These are phyloP conservation scores for Strobilomyces dryophilus DNA, from an alignment of 768 basidiomycete genomes.

Conservation along the genomic window DNA sequence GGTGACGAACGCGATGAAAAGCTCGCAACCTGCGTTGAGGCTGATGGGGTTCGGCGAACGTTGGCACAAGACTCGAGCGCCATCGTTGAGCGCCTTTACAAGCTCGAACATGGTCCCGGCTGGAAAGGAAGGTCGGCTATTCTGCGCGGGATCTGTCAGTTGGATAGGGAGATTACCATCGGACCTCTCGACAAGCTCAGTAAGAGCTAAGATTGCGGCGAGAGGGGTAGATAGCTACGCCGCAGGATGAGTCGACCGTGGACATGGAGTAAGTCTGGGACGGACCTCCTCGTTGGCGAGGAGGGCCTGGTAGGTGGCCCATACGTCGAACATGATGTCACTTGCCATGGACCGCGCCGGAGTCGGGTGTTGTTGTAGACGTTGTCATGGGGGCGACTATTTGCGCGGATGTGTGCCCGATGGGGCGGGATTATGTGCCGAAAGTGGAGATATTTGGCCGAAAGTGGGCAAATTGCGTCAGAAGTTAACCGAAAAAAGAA, in stretches of 20 bases:
- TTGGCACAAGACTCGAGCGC: slow-evolving; percentile 57
- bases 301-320: slow-evolving; percentile 52
- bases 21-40: slow-evolving; percentile 83
- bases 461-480: slow-evolving; percentile 19
- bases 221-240: slow-evolving; percentile 72
- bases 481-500: slow-evolving; percentile 16
- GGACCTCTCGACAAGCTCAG: slow-evolving; percentile 76
- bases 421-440: slow-evolving; percentile 7
- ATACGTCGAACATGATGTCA: slow-evolving; percentile 41
- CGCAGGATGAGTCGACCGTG: background rate
- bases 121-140: slow-evolving; percentile 26
- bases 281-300: slow-evolving; percentile 65
- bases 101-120: slow-evolving; percentile 94
- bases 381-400: slow-evolving; percentile 8
- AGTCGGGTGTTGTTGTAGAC: slow-evolving; percentile 18
- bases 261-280: background rate
- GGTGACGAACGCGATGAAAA: slow-evolving; percentile 88
- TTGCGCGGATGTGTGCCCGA: slow-evolving; percentile 19
- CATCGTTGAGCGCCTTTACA: slow-evolving; percentile 75
- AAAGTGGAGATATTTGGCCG: slow-evolving; percentile 15
- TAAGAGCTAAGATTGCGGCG: slow-evolving; percentile 83
- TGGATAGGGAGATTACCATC: slow-evolving; percentile 50
- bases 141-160: background rate
- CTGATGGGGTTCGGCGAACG: slow-evolving; percentile 77
- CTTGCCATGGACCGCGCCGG: slow-evolving; percentile 10